A percentile compares a stretch with the other conserved stretches of the same genome.
phyloP scores from a whole-genome alignment of 768 basidiomycete genomes.

The Trametes punicea region DNA sequence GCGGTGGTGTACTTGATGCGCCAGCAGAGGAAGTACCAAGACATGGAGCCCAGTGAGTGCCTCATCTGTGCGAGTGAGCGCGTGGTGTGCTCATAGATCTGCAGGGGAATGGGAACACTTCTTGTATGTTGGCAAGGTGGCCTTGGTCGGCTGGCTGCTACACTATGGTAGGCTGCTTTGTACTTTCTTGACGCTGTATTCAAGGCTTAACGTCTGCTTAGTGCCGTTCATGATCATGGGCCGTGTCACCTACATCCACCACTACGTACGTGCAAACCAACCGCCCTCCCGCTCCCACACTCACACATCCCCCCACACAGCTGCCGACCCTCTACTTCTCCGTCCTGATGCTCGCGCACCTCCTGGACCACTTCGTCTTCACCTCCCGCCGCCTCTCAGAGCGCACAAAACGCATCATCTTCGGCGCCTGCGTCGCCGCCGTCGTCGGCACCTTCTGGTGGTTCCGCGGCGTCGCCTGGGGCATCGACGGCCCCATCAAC shows the following conservation, averaged over 20 bases:
- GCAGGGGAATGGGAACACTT: slow-evolving; percentile 93
- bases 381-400: slow-evolving; percentile 59
- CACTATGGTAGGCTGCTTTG: slow-evolving; percentile 70
- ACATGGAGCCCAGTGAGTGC: slow-evolving; percentile 81
- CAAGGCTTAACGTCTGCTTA: slow-evolving; percentile 31
- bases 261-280: slow-evolving; percentile 64
- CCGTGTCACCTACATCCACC: slow-evolving; percentile 93
- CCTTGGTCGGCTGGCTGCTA: slow-evolving; percentile 87
- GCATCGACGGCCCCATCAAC: slow-evolving; percentile 83
- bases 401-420: slow-evolving; percentile 67
- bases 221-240: slow-evolving; percentile 99
- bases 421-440: slow-evolving; percentile 53
- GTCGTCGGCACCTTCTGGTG: slow-evolving; percentile 90
- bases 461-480: slow-evolving; percentile 88
- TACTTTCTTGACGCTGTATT: neutral
- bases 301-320: slow-evolving; percentile 35
- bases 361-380: slow-evolving; percentile 94
- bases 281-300: neutral
- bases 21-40: slow-evolving; percentile 82
- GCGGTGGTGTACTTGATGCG: slow-evolving; percentile 74
- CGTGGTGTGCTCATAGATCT: neutral
- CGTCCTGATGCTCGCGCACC: slow-evolving; percentile 85
- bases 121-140: slow-evolving; percentile 88
- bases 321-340: slow-evolving; percentile 97
- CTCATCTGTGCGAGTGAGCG: neutral